These are phyloP conservation scores for Cladosporium sp. DNA, from an alignment of 2,329 filamentous ascomycete genomes.

Conservation along the genomic window DNA sequence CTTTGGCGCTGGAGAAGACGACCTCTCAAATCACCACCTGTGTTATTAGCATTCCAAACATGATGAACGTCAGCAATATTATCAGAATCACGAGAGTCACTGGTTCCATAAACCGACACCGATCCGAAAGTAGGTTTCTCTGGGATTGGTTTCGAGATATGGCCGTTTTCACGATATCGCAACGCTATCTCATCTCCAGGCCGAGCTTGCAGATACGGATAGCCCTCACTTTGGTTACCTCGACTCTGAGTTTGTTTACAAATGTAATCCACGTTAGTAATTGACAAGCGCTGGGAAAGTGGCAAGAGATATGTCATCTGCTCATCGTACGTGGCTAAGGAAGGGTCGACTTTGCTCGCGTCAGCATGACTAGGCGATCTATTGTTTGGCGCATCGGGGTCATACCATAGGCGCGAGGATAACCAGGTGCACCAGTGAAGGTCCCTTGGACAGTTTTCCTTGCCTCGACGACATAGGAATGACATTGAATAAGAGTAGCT, in stretches of 20 bases:
- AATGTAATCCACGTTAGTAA: background rate
- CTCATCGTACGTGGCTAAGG: background rate
- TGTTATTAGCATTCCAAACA: conserved; percentile 6
- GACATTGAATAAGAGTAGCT: background rate
- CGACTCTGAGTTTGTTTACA: background rate
- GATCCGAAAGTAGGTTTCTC: conserved; percentile 6
- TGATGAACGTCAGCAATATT: background rate
- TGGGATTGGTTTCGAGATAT: conserved; percentile 4
- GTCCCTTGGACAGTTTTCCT: background rate
- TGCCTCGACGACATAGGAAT: background rate
- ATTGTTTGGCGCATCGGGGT: background rate
- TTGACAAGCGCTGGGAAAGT: background rate
- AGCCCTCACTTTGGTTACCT: background rate
- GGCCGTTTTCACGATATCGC: conserved; percentile 4
- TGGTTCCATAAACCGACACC: conserved; percentile 1
- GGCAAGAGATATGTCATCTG: background rate
- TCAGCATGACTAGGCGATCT: background rate
- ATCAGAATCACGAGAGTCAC: conserved; percentile 3
- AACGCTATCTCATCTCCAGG: conserved; percentile 1
- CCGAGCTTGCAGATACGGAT: background rate
- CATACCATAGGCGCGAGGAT: background rate
- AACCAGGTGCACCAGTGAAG: background rate
- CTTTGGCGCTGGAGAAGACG: background rate
- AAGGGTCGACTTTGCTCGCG: background rate
- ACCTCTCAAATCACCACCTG: conserved; percentile 1